Conservation (phyloP, 2,329 filamentous ascomycete species). For the Neurospora sp. region DNA sequence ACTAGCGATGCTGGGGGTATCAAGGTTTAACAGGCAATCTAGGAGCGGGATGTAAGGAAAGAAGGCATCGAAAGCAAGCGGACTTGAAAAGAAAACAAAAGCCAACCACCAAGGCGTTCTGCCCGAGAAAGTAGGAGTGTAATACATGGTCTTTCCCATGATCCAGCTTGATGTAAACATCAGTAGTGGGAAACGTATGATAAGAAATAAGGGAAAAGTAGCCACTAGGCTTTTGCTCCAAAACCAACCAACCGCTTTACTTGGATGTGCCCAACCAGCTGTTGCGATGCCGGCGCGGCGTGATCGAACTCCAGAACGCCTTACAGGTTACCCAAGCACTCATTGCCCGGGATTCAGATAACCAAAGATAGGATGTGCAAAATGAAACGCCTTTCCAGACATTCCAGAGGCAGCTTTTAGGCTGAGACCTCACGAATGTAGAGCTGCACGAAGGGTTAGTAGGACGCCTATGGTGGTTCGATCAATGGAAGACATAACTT, state of each 20-base stretch:
- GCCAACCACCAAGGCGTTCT: not conserved
- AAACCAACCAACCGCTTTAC: not conserved
- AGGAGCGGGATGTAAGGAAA: too few species aligned
- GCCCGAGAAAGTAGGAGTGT: not conserved
- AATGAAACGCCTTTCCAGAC: not conserved
- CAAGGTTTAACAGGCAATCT: not conserved
- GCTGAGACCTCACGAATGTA: not conserved
- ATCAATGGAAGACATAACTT: not conserved
- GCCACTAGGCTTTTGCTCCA: too few species aligned
- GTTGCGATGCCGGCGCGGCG: not conserved
- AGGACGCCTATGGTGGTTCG: not conserved
- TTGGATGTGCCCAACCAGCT: not conserved
- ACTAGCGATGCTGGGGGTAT: not conserved
- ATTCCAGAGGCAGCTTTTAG: accelerated
- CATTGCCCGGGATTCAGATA: not conserved
- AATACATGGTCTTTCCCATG: not conserved
- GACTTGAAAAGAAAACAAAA: too few species aligned
- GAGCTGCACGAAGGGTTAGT: not conserved
- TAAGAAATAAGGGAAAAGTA: not conserved
- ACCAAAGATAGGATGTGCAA: not conserved
- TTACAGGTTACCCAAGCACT: not conserved
- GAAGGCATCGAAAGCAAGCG: too few species aligned
- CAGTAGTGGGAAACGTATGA: not conserved
- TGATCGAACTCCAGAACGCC: not conserved
- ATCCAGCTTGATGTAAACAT: not conserved